Percentiles rank a stretch among this genome's conserved stretches.
Conservation (phyloP, 164 flowering plant genomes). For the Vitis amurensis region DNA sequence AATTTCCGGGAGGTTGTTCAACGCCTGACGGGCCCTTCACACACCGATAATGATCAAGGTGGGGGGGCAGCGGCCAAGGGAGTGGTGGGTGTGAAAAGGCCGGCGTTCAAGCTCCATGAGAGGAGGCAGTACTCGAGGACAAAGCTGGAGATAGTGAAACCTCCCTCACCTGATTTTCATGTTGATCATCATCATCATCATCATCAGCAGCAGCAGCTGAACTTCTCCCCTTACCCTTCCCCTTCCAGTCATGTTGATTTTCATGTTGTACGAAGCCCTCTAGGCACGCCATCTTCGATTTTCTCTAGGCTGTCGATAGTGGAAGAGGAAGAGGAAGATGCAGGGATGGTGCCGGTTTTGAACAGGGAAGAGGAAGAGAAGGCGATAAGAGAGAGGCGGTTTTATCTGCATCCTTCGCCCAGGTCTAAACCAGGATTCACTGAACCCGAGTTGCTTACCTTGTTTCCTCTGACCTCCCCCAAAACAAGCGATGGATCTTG, state of each 20-base stretch:
- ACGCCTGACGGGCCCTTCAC: conserved; percentile 63
- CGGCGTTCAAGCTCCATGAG: conserved; percentile 62
- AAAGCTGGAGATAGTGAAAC: conserved; percentile 55
- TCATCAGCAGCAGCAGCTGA: too few species aligned
- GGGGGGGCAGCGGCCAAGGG: conserved; percentile 4
- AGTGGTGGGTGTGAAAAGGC: conserved; percentile 26
- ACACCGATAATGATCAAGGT: conserved; percentile 16
- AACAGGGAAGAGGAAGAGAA: conserved; percentile 54
- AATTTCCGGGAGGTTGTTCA: conserved; percentile 76
- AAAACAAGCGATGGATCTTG: not conserved
- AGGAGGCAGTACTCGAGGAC: conserved; percentile 53
- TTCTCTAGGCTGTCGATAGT: conserved; percentile 44
- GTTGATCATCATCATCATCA: too few species aligned
- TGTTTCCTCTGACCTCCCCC: conserved; percentile 46
- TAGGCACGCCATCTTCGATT: conserved; percentile 26
- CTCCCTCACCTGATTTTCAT: conserved; percentile 13
- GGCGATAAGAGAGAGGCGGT: conserved; percentile 62
- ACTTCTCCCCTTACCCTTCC: conserved; percentile 21
- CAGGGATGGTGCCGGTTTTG: not conserved
- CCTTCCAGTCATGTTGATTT: not conserved
- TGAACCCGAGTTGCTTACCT: conserved; percentile 57
- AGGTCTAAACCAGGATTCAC: conserved; percentile 30
- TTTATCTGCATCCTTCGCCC: conserved; percentile 71
- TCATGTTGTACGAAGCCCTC: conserved; percentile 24
- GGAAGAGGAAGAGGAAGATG: conserved; percentile 26